Percentiles rank a stretch among this genome's conserved stretches.
Conservation (phyloP, 2,329 filamentous ascomycete species). For the Ascocoryne sarcoides region DNA sequence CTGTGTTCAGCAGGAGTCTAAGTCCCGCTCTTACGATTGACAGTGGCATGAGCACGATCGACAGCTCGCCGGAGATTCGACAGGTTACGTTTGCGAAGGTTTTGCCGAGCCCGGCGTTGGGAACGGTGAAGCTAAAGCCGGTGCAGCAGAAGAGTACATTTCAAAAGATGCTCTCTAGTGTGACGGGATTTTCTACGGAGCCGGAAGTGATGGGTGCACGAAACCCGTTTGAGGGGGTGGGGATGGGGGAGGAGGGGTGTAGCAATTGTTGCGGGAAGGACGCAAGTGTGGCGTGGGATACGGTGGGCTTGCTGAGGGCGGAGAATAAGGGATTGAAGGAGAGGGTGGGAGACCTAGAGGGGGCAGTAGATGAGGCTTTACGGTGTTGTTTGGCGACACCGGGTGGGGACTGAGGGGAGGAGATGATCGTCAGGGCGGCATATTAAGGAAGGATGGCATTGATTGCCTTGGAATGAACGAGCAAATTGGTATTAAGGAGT, state of each 20-base stretch:
- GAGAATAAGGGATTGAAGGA: slow-evolving; percentile 56
- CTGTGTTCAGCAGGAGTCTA: slow-evolving; percentile 52
- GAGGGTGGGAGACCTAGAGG: slow-evolving; percentile 49
- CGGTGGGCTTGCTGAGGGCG: slow-evolving; percentile 49
- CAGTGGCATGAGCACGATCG: background rate
- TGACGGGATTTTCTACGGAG: slow-evolving; percentile 27
- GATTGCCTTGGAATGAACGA: no score
- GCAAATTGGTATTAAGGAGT: no score
- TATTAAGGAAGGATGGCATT: no score
- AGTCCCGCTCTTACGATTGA: slow-evolving; percentile 34
- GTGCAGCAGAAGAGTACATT: slow-evolving; percentile 36
- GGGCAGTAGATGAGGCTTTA: slow-evolving; percentile 50
- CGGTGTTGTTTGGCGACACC: slow-evolving; percentile 29
- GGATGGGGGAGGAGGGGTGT: slow-evolving; percentile 31
- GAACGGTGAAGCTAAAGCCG: slow-evolving; percentile 24
- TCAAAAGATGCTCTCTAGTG: slow-evolving; percentile 40
- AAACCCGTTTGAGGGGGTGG: slow-evolving; percentile 18
- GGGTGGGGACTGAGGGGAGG: no score
- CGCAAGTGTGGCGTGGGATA: slow-evolving; percentile 54
- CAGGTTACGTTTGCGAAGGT: slow-evolving; percentile 16
- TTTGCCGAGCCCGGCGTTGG: slow-evolving; percentile 13
- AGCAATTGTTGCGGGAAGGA: slow-evolving; percentile 50
- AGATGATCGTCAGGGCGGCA: no score
- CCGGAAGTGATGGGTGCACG: slow-evolving; percentile 15
- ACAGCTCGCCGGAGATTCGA: slow-evolving; percentile 15